Conservation (phyloP, 176 grass and related monocot species). For the Puya raimondii region DNA sequence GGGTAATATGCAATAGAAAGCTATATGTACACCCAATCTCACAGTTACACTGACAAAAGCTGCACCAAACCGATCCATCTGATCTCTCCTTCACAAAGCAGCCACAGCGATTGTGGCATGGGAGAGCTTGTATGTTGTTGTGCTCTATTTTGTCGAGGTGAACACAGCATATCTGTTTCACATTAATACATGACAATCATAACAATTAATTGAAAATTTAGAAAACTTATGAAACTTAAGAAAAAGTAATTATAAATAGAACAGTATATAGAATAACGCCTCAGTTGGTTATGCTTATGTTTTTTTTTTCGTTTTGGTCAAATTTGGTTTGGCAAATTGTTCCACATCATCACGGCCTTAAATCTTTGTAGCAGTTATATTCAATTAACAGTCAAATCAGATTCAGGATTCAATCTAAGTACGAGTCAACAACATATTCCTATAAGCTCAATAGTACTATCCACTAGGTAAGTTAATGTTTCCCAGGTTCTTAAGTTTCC, state of each 20-base stretch:
- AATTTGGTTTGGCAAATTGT: too few relatives aligned
- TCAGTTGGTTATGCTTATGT: too few relatives aligned
- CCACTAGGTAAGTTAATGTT: neutral
- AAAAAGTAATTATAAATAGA: neutral
- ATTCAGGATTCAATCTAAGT: neutral
- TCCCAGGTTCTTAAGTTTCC: too few relatives aligned
- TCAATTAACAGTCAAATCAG: neutral
- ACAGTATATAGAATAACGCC: too few relatives aligned
- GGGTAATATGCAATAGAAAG: constrained; percentile 61
- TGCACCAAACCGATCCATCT: constrained; percentile 32
- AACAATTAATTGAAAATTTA: constrained; percentile 3
- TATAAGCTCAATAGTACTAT: neutral
- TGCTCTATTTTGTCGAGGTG: constrained; percentile 42
- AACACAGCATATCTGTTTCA: constrained; percentile 59
- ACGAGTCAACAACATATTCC: neutral
- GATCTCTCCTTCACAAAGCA: constrained; percentile 36
- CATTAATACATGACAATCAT: constrained; percentile 10
- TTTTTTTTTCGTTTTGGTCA: too few relatives aligned
- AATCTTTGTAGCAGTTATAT: too few relatives aligned
- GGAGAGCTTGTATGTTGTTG: constrained; percentile 40
- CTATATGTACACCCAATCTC: constrained; percentile 29
- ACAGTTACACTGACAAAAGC: constrained; percentile 53
- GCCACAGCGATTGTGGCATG: constrained; percentile 63
- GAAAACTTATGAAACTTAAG: constrained; percentile 3
- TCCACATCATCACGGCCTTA: too few relatives aligned